Conservation (phyloP, 2,329 filamentous ascomycete species). For the Pseudogymnoascus sp. region DNA sequence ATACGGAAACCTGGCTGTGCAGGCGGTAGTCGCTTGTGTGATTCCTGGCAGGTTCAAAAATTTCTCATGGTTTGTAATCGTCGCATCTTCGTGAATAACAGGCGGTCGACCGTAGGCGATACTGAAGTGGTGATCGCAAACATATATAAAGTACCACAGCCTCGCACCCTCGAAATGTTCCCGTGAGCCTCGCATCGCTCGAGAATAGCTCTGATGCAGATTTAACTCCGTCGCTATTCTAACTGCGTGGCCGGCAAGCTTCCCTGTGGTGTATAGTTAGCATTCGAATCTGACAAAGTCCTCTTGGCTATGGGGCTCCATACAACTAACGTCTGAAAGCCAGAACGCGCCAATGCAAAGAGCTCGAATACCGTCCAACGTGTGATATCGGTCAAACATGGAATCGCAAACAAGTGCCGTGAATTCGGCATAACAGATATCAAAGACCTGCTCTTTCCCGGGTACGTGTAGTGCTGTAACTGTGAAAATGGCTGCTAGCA, state of each 20-base stretch:
- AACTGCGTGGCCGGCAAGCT: conserved; percentile 52
- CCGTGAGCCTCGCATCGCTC: conserved; percentile 40
- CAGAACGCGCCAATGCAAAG: conserved; percentile 58
- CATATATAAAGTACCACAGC: conserved; percentile 58
- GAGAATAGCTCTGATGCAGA: conserved; percentile 47
- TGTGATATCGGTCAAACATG: conserved; percentile 52
- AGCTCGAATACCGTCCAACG: conserved; percentile 51
- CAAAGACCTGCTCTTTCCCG: conserved; percentile 45
- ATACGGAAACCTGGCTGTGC: conserved; percentile 52
- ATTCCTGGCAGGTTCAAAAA: conserved; percentile 45
- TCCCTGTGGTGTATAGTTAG: conserved; percentile 43
- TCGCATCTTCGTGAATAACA: conserved; percentile 51
- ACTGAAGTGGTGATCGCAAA: conserved; percentile 60
- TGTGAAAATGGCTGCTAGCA: conserved; percentile 51
- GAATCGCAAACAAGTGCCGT: conserved; percentile 49
- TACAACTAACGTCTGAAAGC: conserved; percentile 46
- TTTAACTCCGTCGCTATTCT: conserved; percentile 53
- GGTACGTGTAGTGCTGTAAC: conserved; percentile 55
- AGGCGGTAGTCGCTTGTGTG: conserved; percentile 50
- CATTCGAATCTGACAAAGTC: not conserved
- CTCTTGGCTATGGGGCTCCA: not conserved
- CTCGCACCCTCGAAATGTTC: conserved; percentile 49
- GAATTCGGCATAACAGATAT: conserved; percentile 51
- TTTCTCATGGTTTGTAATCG: conserved; percentile 50
- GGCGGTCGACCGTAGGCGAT: conserved; percentile 58